Conservation (phyloP, 495 filamentous ascomycete genomes). For the Xeromyces bisporus region DNA sequence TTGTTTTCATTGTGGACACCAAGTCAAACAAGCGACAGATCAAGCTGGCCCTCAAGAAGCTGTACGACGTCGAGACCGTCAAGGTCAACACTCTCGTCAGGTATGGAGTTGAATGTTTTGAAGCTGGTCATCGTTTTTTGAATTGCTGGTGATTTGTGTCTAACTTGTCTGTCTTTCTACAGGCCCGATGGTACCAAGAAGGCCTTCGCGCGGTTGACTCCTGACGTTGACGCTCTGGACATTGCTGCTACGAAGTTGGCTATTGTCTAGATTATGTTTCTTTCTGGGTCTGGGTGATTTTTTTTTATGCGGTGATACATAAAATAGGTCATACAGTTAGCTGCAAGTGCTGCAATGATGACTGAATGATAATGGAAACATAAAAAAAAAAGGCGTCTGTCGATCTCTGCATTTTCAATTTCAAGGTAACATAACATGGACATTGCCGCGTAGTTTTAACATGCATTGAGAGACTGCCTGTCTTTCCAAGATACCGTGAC, state of each 20-base stretch:
- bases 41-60: slow-evolving; percentile 94
- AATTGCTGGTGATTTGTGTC: neutral
- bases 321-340: slow-evolving; percentile 24
- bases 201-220: slow-evolving; percentile 85
- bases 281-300: slow-evolving; percentile 27
- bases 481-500: too few relatives aligned
- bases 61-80: slow-evolving; percentile 93
- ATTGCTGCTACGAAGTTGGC: slow-evolving; percentile 97
- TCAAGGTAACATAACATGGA: neutral
- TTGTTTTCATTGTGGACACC: slow-evolving; percentile 95
- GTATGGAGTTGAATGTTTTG: slow-evolving; percentile 32
- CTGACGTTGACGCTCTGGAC: slow-evolving; percentile 95
- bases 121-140: neutral
- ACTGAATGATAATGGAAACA: slow-evolving; percentile 28
- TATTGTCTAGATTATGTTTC: slow-evolving; percentile 59
- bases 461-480: too few relatives aligned
- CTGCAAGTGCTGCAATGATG: slow-evolving; percentile 19
- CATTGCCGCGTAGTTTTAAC: too few relatives aligned
- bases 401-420: neutral
- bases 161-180: slow-evolving; percentile 10
- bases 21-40: slow-evolving; percentile 99
- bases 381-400: slow-evolving; percentile 13
- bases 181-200: slow-evolving; percentile 97
- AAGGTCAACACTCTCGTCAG: slow-evolving; percentile 99
- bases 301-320: slow-evolving; percentile 28